phyloP scores from a whole-genome alignment of 176 grass and related monocot species.

The Avena insularis region DNA sequence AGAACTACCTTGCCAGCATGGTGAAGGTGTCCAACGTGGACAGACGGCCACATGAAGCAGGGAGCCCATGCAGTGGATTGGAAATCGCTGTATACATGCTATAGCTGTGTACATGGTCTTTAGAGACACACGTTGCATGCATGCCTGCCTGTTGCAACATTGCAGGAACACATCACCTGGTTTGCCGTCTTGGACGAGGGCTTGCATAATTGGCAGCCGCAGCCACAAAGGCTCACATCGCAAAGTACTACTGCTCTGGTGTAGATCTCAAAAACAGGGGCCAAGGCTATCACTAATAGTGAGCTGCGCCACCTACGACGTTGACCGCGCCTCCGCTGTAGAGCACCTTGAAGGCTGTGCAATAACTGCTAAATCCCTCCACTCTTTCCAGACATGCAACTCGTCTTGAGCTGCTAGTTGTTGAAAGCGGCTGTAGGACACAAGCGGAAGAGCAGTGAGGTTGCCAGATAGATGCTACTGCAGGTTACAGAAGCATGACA shows the following conservation, averaged over 20 bases:
- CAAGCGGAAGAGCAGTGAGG: not conserved
- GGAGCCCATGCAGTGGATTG: not conserved
- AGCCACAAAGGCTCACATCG: not conserved
- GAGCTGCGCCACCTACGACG: not conserved
- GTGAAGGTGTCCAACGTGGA: not conserved
- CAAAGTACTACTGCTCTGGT: not conserved
- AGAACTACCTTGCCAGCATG: not conserved
- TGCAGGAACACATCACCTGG: not conserved
- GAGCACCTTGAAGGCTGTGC: not conserved
- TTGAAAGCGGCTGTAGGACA: not conserved
- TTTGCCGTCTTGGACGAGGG: not conserved
- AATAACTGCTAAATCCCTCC: not conserved
- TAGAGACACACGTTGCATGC: not conserved
- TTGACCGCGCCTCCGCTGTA: not conserved
- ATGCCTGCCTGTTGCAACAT: not conserved
- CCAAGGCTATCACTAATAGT: not conserved
- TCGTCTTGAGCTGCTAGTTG: constrained; percentile 7
- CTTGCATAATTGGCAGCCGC: not conserved
- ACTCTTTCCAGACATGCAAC: not conserved
- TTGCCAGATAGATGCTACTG: not conserved
- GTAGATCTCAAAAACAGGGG: not conserved
- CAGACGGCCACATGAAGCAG: not conserved
- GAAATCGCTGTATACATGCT: not conserved
- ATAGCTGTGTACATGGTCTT: not conserved
- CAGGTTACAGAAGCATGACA: not conserved